These are phyloP conservation scores for Vaccinium corymbosum DNA, from an alignment of 148 eudicot genomes.

Conservation along the genomic window DNA sequence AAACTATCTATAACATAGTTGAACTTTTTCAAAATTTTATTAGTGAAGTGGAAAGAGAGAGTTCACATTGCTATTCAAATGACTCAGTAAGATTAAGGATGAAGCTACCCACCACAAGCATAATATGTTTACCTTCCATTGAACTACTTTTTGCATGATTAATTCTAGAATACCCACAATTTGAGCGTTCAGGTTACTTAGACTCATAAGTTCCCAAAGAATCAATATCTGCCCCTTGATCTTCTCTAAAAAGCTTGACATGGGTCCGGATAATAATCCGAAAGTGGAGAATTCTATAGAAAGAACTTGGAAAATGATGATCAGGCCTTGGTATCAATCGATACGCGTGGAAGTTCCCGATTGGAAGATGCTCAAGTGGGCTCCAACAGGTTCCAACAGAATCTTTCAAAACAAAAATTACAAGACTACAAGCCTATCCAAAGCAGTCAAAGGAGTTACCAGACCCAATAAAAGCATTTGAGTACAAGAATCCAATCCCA, in stretches of 20 bases:
- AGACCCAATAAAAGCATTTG: not conserved
- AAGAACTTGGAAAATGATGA: not conserved
- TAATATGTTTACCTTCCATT: too few species aligned
- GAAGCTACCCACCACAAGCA: too few species aligned
- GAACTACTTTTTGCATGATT: not conserved
- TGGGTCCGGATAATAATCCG: not conserved
- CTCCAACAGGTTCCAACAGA: not conserved
- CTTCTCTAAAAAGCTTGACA: not conserved
- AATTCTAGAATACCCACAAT: not conserved
- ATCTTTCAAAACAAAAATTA: not conserved
- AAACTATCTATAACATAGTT: too few species aligned
- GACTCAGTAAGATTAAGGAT: too few species aligned
- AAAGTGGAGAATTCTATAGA: not conserved
- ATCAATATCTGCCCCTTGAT: not conserved
- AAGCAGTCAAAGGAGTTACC: not conserved
- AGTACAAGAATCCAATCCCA: not conserved
- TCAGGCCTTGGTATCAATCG: not conserved
- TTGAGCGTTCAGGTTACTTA: not conserved
- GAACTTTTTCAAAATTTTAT: too few species aligned
- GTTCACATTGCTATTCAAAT: too few species aligned
- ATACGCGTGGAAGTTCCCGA: not conserved
- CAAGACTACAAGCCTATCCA: not conserved
- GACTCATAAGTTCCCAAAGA: not conserved
- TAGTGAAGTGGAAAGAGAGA: too few species aligned
- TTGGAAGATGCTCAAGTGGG: not conserved